Conservation (phyloP, 148 eudicot genomes). For the Chenopodium berlandieri region DNA sequence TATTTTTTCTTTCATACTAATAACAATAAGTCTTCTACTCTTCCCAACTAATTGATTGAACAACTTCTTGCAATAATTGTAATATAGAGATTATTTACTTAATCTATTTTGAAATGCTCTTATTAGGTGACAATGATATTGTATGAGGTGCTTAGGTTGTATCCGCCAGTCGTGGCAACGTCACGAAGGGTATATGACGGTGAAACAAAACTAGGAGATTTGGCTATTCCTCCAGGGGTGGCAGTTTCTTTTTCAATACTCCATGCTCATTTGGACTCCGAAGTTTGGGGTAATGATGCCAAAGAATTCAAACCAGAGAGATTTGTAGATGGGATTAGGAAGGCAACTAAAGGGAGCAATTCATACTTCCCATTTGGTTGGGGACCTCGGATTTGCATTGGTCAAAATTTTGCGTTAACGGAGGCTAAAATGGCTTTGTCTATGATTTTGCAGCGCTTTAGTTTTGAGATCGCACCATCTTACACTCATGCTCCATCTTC, state of each 20-base stretch:
- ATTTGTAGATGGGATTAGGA: slow-evolving; percentile 34
- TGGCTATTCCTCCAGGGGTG: slow-evolving; percentile 28
- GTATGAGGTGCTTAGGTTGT: slow-evolving; percentile 37
- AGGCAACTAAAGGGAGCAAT: slow-evolving; percentile 30
- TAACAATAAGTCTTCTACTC: too few relatives aligned
- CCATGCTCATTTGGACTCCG: slow-evolving; percentile 28
- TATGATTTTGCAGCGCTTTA: slow-evolving; percentile 23
- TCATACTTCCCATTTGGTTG: slow-evolving; percentile 36
- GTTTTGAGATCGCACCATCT: slow-evolving; percentile 25
- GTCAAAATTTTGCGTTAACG: slow-evolving; percentile 22
- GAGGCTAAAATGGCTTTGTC: slow-evolving; percentile 28
- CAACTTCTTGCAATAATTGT: too few relatives aligned
- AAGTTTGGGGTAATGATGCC: slow-evolving; percentile 38
- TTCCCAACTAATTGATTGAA: too few relatives aligned
- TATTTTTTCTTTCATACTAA: too few relatives aligned
- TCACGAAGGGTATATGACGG: slow-evolving; percentile 13
- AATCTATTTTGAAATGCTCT: not conserved
- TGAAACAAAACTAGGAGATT: slow-evolving; percentile 29
- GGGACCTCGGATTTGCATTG: slow-evolving; percentile 41
- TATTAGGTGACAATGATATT: slow-evolving; percentile 39
- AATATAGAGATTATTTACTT: not conserved
- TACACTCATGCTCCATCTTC: slow-evolving; percentile 25
- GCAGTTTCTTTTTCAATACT: slow-evolving; percentile 21
- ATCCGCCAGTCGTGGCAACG: slow-evolving; percentile 22
- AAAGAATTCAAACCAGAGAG: slow-evolving; percentile 37